Base-by-base conservation (phyloP, 176 grass and related monocot species). In the Thinopyrum elongatum region DNA sequence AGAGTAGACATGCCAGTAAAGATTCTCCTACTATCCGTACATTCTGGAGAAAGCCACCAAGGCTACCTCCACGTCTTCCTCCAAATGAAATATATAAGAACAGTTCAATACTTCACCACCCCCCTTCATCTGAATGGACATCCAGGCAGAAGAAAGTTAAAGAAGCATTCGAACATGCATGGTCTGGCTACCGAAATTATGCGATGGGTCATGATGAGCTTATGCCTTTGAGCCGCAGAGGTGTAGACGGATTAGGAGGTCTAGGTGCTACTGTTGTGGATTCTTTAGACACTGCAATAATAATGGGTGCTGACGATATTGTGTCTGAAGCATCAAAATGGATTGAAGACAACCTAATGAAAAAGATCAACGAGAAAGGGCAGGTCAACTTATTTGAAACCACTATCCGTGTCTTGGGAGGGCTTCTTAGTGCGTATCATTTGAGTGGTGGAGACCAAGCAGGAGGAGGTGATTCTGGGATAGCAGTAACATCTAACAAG, bases 381-480 rank as follows among this genome's bases (percentile, higher is more conserved):
- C 97, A 98, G 85, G 94, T 98, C 74, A 98, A 98, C 85, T 83
- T 98, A 81, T 98, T 98, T 86, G 94, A 98, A 89, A 98, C 97
- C 35, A 98, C 94, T 49, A 98, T 98, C 49, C 91, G 97, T 86
- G 91, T 98, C 38, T 89, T 98, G 85, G 97, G 97, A 78, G 97
- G 97, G n/a, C 97, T 98, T 90, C 97, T 98, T 69, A 96, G 97
- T 83, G 92, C 97, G 25, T 95, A 98, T 87, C 97, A 98, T 84
- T 92, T 98, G 79, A 96, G 92, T 82, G 87, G 70, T 69, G 80
- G 84, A 42, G 88, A 87, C 42, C 80, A 84, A 80, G 83, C 76
- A 31, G 72, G 64, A 59, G 59, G 70, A 83, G 78, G 51, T 77
- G 44, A 88, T 38, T 86, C 85, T 78, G 93, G 90, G 67, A 86